Conservation (phyloP, 2,329 filamentous ascomycete species). For the Atkinsonella hypoxylon region DNA sequence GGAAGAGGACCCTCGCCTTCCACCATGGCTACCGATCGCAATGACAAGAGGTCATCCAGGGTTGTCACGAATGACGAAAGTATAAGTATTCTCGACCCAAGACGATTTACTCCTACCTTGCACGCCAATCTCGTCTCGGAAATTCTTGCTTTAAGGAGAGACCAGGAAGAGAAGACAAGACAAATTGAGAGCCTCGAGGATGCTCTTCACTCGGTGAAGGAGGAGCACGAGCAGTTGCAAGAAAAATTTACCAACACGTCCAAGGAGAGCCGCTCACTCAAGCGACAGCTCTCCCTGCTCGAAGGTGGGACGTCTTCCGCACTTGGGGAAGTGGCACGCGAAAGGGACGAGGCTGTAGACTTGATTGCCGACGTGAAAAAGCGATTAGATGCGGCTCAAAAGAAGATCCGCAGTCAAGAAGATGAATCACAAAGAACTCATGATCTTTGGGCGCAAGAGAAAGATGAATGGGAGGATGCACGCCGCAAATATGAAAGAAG, state of each 20-base stretch:
- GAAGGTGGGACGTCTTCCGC: conserved; percentile 84
- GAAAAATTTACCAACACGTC: conserved; percentile 47
- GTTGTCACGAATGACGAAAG: conserved; percentile 55
- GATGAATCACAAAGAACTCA: conserved; percentile 72
- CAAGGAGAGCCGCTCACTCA: conserved; percentile 70
- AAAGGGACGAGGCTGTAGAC: conserved; percentile 75
- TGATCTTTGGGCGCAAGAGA: conserved; percentile 72
- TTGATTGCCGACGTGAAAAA: conserved; percentile 58
- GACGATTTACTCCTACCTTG: conserved; percentile 86
- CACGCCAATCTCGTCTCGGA: conserved; percentile 93
- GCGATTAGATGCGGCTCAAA: conserved; percentile 67
- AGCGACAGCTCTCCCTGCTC: conserved; percentile 73
- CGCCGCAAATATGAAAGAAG: conserved; percentile 72
- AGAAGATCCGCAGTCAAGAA: conserved; percentile 66
- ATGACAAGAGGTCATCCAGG: conserved; percentile 37
- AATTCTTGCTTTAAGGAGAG: conserved; percentile 74
- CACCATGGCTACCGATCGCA: conserved; percentile 29
- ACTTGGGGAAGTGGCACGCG: conserved; percentile 68
- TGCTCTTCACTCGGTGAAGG: conserved; percentile 55
- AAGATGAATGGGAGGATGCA: conserved; percentile 73
- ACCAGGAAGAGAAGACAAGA: conserved; percentile 80
- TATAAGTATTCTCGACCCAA: conserved; percentile 69
- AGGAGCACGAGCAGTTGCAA: conserved; percentile 63
- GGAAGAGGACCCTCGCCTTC: conserved; percentile 46
- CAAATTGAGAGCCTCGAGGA: conserved; percentile 78